Percentiles rank a stretch among this genome's conserved stretches.
phyloP scores from a whole-genome alignment of 2,329 filamentous ascomycete genomes.

The Fusarium sp. region DNA sequence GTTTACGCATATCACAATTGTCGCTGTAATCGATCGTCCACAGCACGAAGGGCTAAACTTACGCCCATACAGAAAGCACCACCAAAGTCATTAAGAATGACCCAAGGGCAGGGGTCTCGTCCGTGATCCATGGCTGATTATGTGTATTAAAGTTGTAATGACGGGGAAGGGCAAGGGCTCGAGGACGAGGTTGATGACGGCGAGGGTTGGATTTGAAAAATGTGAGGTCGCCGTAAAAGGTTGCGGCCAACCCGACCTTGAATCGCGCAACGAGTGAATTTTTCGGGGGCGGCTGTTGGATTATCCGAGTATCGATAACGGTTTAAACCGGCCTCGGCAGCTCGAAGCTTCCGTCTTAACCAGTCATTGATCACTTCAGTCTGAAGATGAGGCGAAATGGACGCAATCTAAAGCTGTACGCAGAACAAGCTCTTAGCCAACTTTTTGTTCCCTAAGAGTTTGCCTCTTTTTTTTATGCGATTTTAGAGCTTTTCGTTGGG shows the following conservation, averaged over 20 bases:
- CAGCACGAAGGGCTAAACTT: slow-evolving; percentile 54
- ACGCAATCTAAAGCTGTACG: background rate
- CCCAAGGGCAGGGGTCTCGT: slow-evolving; percentile 96
- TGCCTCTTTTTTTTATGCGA: background rate
- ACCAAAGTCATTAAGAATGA: slow-evolving; percentile 96
- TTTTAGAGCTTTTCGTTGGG: background rate
- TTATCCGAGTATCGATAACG: slow-evolving; percentile 23
- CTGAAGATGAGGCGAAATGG: background rate
- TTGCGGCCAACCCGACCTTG: slow-evolving; percentile 27
- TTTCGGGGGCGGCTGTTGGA: slow-evolving; percentile 24
- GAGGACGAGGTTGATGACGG: slow-evolving; percentile 27
- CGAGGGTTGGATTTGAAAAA: slow-evolving; percentile 34
- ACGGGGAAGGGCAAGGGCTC: slow-evolving; percentile 7
- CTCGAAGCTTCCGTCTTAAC: slow-evolving; percentile 25
- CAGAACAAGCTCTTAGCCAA: background rate
- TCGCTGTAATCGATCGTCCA: slow-evolving; percentile 6
- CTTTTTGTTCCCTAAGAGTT: background rate
- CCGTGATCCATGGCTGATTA: slow-evolving; percentile 83
- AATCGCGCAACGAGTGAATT: slow-evolving; percentile 30
- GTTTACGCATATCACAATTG: slow-evolving; percentile 1
- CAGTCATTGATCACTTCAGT: background rate
- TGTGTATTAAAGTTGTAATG: slow-evolving; percentile 10
- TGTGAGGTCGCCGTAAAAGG: slow-evolving; percentile 38
- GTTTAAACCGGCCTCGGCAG: slow-evolving; percentile 20
- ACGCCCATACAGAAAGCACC: slow-evolving; percentile 98